Percentiles rank a stretch among this genome's conserved stretches.
These are phyloP conservation scores for Aureobasidium sp. DNA, from an alignment of 2,329 filamentous ascomycete species.

Conservation along the genomic window DNA sequence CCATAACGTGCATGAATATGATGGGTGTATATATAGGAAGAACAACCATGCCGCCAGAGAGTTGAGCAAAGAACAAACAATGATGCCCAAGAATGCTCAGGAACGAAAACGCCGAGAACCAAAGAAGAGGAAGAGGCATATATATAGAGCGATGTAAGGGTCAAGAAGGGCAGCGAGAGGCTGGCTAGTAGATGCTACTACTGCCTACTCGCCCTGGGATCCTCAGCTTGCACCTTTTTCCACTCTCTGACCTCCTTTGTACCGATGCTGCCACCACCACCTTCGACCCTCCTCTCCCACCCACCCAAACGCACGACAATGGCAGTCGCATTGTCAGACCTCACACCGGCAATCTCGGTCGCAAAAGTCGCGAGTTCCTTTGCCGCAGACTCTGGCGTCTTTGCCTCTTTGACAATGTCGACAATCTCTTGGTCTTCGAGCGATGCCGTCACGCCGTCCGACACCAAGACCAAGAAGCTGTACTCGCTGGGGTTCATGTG, in stretches of 20 bases:
- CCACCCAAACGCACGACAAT: conserved; percentile 57
- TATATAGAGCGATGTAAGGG: background rate
- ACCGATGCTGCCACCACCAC: conserved; percentile 78
- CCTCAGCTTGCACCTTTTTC: conserved; percentile 69
- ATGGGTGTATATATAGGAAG: background rate
- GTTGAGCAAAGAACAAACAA: too few relatives aligned
- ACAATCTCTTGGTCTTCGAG: conserved; percentile 91
- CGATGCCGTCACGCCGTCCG: conserved; percentile 81
- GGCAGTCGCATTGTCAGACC: conserved; percentile 59
- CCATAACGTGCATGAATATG: too few relatives aligned
- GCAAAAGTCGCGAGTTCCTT: conserved; percentile 76
- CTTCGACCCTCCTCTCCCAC: conserved; percentile 67
- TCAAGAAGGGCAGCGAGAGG: background rate
- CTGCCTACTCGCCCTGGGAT: conserved; percentile 46
- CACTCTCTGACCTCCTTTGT: conserved; percentile 89
- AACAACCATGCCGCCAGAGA: background rate
- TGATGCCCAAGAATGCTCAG: background rate
- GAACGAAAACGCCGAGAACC: background rate
- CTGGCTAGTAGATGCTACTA: background rate
- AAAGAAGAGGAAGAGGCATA: background rate
- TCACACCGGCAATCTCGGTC: conserved; percentile 66
- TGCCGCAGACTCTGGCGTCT: conserved; percentile 80
- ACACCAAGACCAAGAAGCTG: conserved; percentile 80
- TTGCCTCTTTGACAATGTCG: conserved; percentile 88
- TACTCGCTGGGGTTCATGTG: conserved; percentile 80